Evolutionary conservation across 495 filamentous ascomycete genomes (phyloP), one percentile per base, ranked within the genome.

Genomic region (Neurospora hispaniola): DNA sequence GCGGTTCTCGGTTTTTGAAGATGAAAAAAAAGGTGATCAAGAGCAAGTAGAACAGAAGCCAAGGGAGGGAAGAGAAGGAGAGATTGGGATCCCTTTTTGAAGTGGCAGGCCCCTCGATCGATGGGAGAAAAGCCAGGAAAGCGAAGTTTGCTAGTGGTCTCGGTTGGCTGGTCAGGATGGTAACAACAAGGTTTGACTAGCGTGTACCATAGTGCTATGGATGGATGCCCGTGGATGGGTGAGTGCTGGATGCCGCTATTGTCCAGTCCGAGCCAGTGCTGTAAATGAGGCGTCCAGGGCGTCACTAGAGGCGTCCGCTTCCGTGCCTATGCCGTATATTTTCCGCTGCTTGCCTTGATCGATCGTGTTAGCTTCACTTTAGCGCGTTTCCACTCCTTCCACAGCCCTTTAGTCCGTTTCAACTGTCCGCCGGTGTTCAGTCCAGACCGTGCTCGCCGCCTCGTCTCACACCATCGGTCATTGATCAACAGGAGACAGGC

Each of bases 51-150:
- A 35, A 14, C 54, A 66, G 54, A 35, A 14, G 14, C 54, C 54
- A 66, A 66, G 54, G 54, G 54, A 66, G 38, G 1, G 40, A 23
- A 31, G n/a, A 2, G 71, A 69, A 41, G 20, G 71, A 27, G 71
- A 72, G 54, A 31, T 66, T 66, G 70, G 42, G 70, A 42, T 70
- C 40, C 31, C 69, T 70, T 73, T 31, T 40, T 48, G 27, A 41
- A 38, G 48, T 23, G 27, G 40, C 31, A 72, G 48, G 39, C 44
- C 72, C 74, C 72, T 43, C 35, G 23, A 39, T 42, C 40, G 69
- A 70, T 54, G 6, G 54, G 54, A 46, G 20, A n/a, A n/a, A 66
- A 66, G 54, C 54, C 54, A 31, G 54, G 54, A 66, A 66, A 66
- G 54, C 54, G 54, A 66, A 66, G 54, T 66, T 66, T 66, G 54